A percentile compares a stretch with the other conserved stretches of the same genome.
Conservation (phyloP, 805 yeast species). For the Metschnikowia corniflorae region DNA sequence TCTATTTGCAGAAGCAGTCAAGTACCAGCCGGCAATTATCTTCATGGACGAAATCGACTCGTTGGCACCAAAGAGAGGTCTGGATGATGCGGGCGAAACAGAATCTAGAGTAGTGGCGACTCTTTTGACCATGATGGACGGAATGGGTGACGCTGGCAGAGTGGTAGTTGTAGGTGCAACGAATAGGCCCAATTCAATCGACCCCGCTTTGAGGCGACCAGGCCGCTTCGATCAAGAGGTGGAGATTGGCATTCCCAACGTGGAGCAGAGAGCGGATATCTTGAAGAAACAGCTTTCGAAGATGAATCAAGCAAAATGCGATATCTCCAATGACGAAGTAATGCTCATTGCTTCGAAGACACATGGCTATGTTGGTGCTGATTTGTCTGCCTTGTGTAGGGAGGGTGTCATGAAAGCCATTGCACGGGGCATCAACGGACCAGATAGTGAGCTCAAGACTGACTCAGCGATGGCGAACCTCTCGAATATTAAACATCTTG, state of each 20-base stretch:
- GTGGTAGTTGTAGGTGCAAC: constrained; percentile 75
- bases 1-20: constrained; percentile 77
- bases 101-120: constrained; percentile 92
- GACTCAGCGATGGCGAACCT: constrained; percentile 1
- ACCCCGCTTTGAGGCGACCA: constrained; percentile 74
- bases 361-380: constrained; percentile 98
- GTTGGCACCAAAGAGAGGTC: constrained; percentile 76
- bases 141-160: constrained; percentile 61
- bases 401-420: constrained; percentile 87
- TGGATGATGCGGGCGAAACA: constrained; percentile 86
- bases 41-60: constrained; percentile 94
- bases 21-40: constrained; percentile 82
- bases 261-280: constrained; percentile 71
- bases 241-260: constrained; percentile 91
- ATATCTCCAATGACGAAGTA: constrained; percentile 53
- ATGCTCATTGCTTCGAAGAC: constrained; percentile 66
- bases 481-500: constrained; percentile 5
- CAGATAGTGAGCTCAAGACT: constrained; percentile 7
- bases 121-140: constrained; percentile 75
- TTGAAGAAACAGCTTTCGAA: constrained; percentile 55
- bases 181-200: constrained; percentile 64
- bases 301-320: constrained; percentile 46
- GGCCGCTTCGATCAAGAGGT: constrained; percentile 89
- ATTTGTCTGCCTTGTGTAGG: constrained; percentile 78
- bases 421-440: constrained; percentile 45